Percentiles rank a stretch among this genome's conserved stretches.
phyloP scores from a whole-genome alignment of 108 stramenopile species.

The Thalassiosira profunda region DNA sequence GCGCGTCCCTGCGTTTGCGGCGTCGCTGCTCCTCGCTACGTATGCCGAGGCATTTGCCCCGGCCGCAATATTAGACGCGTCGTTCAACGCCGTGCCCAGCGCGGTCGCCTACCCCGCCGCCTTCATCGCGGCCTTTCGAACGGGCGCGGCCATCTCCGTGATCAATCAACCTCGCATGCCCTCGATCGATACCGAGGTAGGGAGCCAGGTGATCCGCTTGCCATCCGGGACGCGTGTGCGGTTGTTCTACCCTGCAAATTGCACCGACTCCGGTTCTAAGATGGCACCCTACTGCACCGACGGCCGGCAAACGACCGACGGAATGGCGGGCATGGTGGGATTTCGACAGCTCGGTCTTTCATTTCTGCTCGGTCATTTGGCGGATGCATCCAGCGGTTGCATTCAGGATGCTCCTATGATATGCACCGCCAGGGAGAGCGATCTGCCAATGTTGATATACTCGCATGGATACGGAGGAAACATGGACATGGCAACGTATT shows the following conservation, averaged over 20 bases:
- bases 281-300: slow-evolving; percentile 22
- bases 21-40: no score
- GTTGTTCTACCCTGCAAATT: slow-evolving; percentile 21
- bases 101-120: slow-evolving; percentile 15
- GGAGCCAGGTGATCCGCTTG: slow-evolving; percentile 9
- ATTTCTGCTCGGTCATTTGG: slow-evolving; percentile 15
- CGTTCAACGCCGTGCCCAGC: no score
- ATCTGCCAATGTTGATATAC: slow-evolving; percentile 21
- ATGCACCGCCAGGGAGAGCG: neutral
- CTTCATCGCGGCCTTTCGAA: slow-evolving; percentile 24
- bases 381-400: slow-evolving; percentile 16
- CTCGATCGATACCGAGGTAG: neutral
- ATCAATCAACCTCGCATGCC: slow-evolving; percentile 20
- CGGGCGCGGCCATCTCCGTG: slow-evolving; percentile 21
- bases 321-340: slow-evolving; percentile 12
- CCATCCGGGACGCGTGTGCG: slow-evolving; percentile 25
- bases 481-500: slow-evolving; percentile 24
- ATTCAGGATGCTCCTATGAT: slow-evolving; percentile 4
- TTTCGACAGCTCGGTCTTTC: slow-evolving; percentile 17
- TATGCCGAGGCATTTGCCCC: no score
- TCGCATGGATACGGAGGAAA: slow-evolving; percentile 28
- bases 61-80: no score
- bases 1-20: no score
- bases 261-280: neutral
- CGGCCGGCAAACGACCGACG: slow-evolving; percentile 15